phyloP scores from a whole-genome alignment of 2,329 filamentous ascomycete species.

The Curvularia hawaiiensis region DNA sequence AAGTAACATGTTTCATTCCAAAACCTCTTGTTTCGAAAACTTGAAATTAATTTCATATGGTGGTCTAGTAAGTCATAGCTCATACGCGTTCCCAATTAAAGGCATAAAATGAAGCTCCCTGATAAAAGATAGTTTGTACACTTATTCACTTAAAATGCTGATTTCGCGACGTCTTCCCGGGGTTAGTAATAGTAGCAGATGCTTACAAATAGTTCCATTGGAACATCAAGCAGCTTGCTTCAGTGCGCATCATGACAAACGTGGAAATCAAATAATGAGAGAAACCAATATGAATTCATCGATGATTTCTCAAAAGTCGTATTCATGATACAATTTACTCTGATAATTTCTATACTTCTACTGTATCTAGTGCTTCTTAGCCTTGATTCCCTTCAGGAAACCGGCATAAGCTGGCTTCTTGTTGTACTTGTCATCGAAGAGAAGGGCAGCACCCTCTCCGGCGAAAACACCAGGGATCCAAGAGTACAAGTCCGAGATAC shows the following conservation, averaged over 20 bases:
- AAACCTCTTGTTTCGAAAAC: background rate
- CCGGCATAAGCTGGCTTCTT: constrained; percentile 47
- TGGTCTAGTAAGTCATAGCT: background rate
- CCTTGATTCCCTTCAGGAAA: constrained; percentile 34
- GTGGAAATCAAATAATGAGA: background rate
- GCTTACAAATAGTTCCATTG: background rate
- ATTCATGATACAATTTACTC: background rate
- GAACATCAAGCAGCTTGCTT: background rate
- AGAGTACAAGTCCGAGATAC: constrained; percentile 49
- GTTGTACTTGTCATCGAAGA: constrained; percentile 40
- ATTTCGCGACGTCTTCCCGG: too few species aligned
- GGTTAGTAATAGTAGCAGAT: background rate
- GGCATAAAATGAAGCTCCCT: background rate
- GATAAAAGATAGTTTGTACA: too few species aligned
- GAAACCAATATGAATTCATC: too few species aligned
- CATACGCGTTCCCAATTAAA: background rate
- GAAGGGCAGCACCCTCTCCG: constrained; percentile 44
- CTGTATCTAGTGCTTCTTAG: constrained; percentile 16
- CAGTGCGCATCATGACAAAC: background rate
- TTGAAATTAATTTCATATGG: background rate
- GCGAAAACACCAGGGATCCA: constrained; percentile 49
- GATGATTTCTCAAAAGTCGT: background rate
- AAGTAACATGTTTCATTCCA: background rate
- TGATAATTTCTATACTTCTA: too few species aligned
- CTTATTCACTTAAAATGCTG: too few species aligned